Evolutionary conservation across 75 land plant species (phyloP).

Genomic region (Cunninghamia lanceolata): DNA sequence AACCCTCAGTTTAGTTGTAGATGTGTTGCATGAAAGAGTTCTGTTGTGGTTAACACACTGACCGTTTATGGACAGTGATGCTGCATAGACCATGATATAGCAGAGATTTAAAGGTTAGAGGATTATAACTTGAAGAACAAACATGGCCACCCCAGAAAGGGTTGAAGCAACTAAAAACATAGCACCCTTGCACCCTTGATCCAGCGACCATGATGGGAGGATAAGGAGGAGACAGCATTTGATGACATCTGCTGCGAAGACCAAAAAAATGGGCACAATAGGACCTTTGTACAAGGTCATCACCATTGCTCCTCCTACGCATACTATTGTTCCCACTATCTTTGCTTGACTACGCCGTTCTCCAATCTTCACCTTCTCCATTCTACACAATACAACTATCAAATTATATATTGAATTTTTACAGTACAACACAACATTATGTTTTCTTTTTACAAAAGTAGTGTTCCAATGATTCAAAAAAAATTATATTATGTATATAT

Average conservation of each 20-base stretch:
- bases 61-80: too few relatives aligned
- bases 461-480: too few relatives aligned
- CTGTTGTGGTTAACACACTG: too few relatives aligned
- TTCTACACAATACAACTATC: slow-evolving; percentile 8
- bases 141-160: slow-evolving; percentile 26
- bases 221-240: background rate
- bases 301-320: slow-evolving; percentile 43
- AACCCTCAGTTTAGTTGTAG: too few relatives aligned
- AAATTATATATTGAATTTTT: too few relatives aligned
- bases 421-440: too few relatives aligned
- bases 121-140: slow-evolving; percentile 28
- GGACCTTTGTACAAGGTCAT: slow-evolving; percentile 59
- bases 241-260: background rate
- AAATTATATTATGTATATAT: too few relatives aligned
- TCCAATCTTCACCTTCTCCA: slow-evolving; percentile 28
- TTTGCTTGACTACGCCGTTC: slow-evolving; percentile 36
- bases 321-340: slow-evolving; percentile 27
- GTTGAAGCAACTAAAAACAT: slow-evolving; percentile 13
- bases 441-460: too few relatives aligned
- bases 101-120: too few relatives aligned
- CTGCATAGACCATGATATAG: too few relatives aligned
- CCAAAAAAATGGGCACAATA: slow-evolving; percentile 20
- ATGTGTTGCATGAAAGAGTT: too few relatives aligned
- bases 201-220: slow-evolving; percentile 10
- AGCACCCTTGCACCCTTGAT: slow-evolving; percentile 37